Evolutionary conservation across 164 flowering plant genomes (phyloP), one percentile per base, ranked within the genome.

Genomic region (Vitis labrusca): DNA sequence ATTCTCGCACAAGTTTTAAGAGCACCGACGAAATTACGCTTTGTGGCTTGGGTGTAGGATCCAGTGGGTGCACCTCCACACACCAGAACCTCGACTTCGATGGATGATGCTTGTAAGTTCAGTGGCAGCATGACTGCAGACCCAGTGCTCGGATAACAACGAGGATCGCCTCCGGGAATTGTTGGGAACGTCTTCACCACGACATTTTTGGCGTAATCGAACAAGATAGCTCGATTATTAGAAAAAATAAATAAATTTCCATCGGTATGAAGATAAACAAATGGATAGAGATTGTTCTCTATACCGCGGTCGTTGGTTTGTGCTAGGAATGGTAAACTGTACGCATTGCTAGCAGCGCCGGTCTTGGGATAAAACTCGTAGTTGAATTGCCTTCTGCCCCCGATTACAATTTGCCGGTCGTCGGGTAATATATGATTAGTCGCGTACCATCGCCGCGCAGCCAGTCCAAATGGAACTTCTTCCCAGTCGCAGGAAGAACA

Each of bases 291-390:
- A 72, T 87, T 89, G 72, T 89, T 87, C 77, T 89, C 93, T 0
- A 44, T 10, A 0, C 19, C 49, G 0, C 37, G 73, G 19, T 87
- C 97, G 54, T 69, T 69, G 0, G 90, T 88, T 63, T 89, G 67
- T 1, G 14, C 69, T 7, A 89, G 62, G 54, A 91, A 91, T 3
- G 82, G 85, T 9, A 91, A 77, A 27, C 27, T 47, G 63, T 53
- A 71, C 0, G 68, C 9, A 15, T 64, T 56, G 0, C 32, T 10
- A 5, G 80, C 60, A 0, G 63, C 4, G 1, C 61, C 48, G 0
- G 67, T 32, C 61, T 89, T 94, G 0, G 97, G 98, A 52, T 83
- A 84, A 65, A 86, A 94, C 66, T 94, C 98, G 64, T 84, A 94
- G 54, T 85, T 92, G 78, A 85, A 92, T 52, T 83, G 80, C 19